Evolutionary conservation across 179 eudicot species (phyloP).

Genomic region (Silene vulgaris): DNA sequence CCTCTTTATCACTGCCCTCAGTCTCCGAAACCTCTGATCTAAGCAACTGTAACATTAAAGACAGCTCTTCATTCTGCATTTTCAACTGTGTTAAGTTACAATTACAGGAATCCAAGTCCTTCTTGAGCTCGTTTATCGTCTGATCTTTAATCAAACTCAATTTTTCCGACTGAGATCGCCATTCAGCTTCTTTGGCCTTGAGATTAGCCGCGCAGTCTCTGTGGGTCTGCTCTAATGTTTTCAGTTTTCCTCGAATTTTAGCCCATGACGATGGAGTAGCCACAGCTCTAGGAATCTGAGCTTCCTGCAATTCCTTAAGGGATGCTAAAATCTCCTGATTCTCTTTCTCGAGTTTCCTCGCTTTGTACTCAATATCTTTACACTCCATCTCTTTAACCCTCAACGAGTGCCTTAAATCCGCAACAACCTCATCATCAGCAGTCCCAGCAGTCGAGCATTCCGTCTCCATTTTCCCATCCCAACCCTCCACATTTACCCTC

Average conservation of each 20-base stretch:
- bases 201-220: conserved; percentile 48
- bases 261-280: conserved; percentile 55
- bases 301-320: conserved; percentile 71
- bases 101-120: conserved; percentile 43
- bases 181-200: conserved; percentile 59
- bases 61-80: conserved; percentile 65
- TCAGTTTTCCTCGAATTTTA: conserved; percentile 63
- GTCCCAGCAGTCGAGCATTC: conserved; percentile 38
- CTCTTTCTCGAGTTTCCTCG: conserved; percentile 54
- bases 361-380: conserved; percentile 58
- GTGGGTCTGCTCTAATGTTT: conserved; percentile 57
- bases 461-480: conserved; percentile 38
- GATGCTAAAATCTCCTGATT: conserved; percentile 51
- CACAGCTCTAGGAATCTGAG: conserved; percentile 58
- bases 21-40: conserved; percentile 40
- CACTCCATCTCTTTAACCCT: conserved; percentile 48
- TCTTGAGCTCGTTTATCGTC: conserved; percentile 40
- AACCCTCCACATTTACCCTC: conserved; percentile 30
- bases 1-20: conserved; percentile 18
- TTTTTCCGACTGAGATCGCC: conserved; percentile 44
- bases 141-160: conserved; percentile 41
- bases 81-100: conserved; percentile 41
- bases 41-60: conserved; percentile 47
- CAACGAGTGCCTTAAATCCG: conserved; percentile 48
- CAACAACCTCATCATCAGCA: conserved; percentile 42